Evolutionary conservation across 225 moss, liverwort and hornwort genomes (phyloP), one percentile per base, ranked within the genome.

Genomic region (Polytrichum formosum): DNA sequence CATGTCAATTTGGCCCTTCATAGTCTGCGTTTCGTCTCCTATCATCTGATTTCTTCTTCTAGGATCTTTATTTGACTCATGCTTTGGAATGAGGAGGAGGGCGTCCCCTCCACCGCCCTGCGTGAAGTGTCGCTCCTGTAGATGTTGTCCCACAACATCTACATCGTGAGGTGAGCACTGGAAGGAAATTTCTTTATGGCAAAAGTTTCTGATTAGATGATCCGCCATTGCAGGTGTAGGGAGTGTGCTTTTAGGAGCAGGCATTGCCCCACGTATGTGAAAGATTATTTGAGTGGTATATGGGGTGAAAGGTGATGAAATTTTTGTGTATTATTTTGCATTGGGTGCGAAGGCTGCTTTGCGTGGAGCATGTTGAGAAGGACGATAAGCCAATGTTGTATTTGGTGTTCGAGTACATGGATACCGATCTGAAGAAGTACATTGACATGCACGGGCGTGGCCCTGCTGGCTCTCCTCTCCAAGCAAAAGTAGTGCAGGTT

Each of bases 341-440:
- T 59, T 33, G 21, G 19, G n/a, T 61, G 26, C 23, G 8, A 33
- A 86, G 82, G 77, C 73, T 86, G 1, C 29, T 77, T 18, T 75
- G 82, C 27, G 82, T 86, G 55, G 86, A 86, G 75, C 85, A 86
- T 20, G 82, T 82, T 0, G 82, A 86, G 73, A 77, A 80, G 19
- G 67, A 80, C 18, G 60, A 54, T 28, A 86, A 86, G 62, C 82
- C 85, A 1, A 86, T 86, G 82, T 75, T 86, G 0, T 86, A 86
- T 64, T 73, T 86, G 77, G 85, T 86, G 19, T 86, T 86, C 6
- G 85, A 86, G 56, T 86, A 82, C 28, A 85, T 85, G 85, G 85
- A 85, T 37, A 85, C 82, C 8, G 85, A 85, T 77, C 75, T 85
- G 23, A 85, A 80, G 73, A 82, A 82, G 70, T 85, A 85, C 53